phyloP scores from a whole-genome alignment of 169 alveolate species.

The Theileria annulata region DNA sequence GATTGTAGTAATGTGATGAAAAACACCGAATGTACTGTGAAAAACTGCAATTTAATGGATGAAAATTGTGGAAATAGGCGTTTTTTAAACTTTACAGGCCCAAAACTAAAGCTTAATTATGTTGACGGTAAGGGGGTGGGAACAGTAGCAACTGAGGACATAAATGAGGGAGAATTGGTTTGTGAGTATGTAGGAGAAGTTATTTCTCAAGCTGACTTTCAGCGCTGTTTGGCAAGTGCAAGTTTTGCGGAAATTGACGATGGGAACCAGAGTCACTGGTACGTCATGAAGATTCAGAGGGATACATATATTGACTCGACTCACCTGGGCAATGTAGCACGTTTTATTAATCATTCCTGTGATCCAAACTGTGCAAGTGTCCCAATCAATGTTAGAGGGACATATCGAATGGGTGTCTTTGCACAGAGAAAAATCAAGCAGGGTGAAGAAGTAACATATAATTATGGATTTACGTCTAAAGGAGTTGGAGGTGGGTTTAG shows the following conservation, averaged over 20 bases:
- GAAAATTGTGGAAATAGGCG: conserved; percentile 62
- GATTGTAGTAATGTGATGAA: conserved; percentile 27
- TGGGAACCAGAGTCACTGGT: conserved; percentile 81
- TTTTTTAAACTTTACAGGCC: conserved; percentile 28
- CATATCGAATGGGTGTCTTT: conserved; percentile 93
- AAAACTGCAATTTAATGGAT: conserved; percentile 42
- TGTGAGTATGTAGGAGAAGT: conserved; percentile 85
- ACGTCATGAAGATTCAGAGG: conserved; percentile 80
- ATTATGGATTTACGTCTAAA: conserved; percentile 80
- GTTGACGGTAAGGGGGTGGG: conserved; percentile 80
- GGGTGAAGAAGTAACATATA: conserved; percentile 95
- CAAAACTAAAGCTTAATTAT: conserved; percentile 33
- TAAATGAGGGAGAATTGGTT: conserved; percentile 74
- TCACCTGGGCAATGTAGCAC: conserved; percentile 91
- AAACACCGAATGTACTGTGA: conserved; percentile 43
- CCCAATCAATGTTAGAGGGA: conserved; percentile 93
- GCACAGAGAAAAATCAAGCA: conserved; percentile 89
- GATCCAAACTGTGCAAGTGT: conserved; percentile 96
- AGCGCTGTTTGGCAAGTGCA: conserved; percentile 65
- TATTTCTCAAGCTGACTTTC: conserved; percentile 72
- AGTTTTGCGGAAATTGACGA: conserved; percentile 75
- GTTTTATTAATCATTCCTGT: conserved; percentile 97
- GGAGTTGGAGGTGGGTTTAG: conserved; percentile 66
- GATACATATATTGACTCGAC: conserved; percentile 95
- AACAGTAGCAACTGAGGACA: conserved; percentile 72